Evolutionary conservation across 257 asterid species (phyloP).

Genomic region (Phtheirospermum japonicum): DNA sequence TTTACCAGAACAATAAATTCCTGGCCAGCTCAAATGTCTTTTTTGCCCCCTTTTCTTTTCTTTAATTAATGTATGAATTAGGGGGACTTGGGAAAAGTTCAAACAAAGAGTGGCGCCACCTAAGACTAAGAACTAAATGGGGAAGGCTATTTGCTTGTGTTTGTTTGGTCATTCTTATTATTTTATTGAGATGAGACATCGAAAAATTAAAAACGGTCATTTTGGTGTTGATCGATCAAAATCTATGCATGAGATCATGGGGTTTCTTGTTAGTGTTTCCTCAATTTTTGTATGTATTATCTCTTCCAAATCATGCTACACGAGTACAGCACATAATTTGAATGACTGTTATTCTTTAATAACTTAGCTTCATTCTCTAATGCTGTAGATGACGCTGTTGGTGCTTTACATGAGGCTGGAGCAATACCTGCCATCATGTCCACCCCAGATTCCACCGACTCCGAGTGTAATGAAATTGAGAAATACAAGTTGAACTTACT

Average conservation of each 20-base stretch:
- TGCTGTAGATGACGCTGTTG: conserved; percentile 62
- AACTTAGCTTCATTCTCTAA: neutral
- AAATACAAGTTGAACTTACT: conserved; percentile 52
- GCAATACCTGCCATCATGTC: conserved; percentile 51
- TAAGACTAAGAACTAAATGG: neutral
- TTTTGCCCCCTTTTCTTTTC: neutral
- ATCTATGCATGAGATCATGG: neutral
- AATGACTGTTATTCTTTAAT: conserved; percentile 17
- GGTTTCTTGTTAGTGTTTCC: too few species aligned
- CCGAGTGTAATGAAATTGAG: conserved; percentile 53
- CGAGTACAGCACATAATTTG: neutral
- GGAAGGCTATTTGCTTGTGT: neutral
- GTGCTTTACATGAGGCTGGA: conserved; percentile 62
- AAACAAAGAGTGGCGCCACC: neutral
- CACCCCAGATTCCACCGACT: conserved; percentile 38
- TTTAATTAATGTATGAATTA: too few species aligned
- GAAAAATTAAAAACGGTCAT: neutral
- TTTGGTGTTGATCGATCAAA: neutral
- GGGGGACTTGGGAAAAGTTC: too few species aligned
- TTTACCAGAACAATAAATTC: too few species aligned
- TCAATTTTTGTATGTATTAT: neutral
- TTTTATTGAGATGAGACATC: neutral
- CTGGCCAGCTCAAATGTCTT: too few species aligned
- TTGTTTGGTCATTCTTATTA: neutral
- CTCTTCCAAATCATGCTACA: neutral